phyloP scores from a whole-genome alignment of 805 yeast genomes.

The Saccharomycodes ludwigii region DNA sequence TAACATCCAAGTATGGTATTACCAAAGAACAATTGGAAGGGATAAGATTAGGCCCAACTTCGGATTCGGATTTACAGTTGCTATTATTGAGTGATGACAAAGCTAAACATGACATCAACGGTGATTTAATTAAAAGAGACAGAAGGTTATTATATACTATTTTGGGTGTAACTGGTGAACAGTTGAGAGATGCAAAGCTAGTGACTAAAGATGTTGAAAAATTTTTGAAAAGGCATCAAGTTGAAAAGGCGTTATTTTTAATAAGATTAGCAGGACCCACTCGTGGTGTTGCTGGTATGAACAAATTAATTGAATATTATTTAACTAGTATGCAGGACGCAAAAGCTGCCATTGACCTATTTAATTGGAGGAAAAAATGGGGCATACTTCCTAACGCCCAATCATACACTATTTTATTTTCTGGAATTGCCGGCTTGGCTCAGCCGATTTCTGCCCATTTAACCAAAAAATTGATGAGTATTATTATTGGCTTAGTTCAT shows the following conservation, averaged over 20 bases:
- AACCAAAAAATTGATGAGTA: slow-evolving; percentile 23
- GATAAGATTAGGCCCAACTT: slow-evolving; percentile 24
- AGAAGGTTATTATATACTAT: slow-evolving; percentile 37
- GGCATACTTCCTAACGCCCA: slow-evolving; percentile 39
- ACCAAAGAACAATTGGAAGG: slow-evolving; percentile 13
- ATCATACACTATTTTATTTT: slow-evolving; percentile 33
- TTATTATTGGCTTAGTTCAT: slow-evolving; percentile 21
- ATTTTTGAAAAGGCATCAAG: slow-evolving; percentile 37
- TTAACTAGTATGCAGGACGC: slow-evolving; percentile 28
- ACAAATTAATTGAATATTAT: slow-evolving; percentile 42
- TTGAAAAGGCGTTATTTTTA: slow-evolving; percentile 41
- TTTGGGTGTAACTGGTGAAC: slow-evolving; percentile 47
- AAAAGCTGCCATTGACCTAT: slow-evolving; percentile 37
- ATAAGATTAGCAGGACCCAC: slow-evolving; percentile 30
- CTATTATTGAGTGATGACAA: slow-evolving; percentile 25
- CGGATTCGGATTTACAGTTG: slow-evolving; percentile 22
- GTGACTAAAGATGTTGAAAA: slow-evolving; percentile 42
- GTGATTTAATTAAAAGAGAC: slow-evolving; percentile 23
- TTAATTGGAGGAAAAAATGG: slow-evolving; percentile 50
- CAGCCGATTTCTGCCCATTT: slow-evolving; percentile 22
- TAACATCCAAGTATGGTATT: slow-evolving; percentile 10
- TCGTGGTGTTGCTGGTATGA: slow-evolving; percentile 50
- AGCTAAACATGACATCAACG: no score
- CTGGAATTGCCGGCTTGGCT: slow-evolving; percentile 29
- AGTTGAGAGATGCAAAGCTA: slow-evolving; percentile 43